Evolutionary conservation across 163 green algal species (phyloP).

Genomic region (Scenedesmus sp.): DNA sequence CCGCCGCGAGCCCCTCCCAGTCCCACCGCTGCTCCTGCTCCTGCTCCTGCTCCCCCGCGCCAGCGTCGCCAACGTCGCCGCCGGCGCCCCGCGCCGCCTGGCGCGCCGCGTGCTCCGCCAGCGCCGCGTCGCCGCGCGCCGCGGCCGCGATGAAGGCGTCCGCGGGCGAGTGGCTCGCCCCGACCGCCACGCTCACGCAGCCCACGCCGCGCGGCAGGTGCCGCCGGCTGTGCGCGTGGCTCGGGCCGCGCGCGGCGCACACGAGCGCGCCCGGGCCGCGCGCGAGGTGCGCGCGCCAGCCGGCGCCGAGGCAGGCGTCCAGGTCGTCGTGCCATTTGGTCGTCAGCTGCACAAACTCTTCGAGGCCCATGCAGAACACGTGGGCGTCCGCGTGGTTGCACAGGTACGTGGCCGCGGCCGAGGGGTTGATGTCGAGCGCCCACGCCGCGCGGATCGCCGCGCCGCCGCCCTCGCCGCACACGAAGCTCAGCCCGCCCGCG

Average conservation of each 20-base stretch:
- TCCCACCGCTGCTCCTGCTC: neutral
- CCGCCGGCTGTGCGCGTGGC: neutral
- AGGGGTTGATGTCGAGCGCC: slow-evolving; percentile 39
- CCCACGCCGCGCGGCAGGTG: neutral
- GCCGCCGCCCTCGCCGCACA: neutral
- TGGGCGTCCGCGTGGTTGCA: slow-evolving; percentile 27
- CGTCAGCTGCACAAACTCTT: slow-evolving; percentile 31
- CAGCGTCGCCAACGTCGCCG: no score
- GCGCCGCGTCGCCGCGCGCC: neutral
- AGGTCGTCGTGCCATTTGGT: slow-evolving; percentile 6
- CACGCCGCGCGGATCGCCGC: neutral
- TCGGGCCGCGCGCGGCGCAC: neutral
- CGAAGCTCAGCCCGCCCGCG: slow-evolving; percentile 25
- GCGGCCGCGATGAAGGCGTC: slow-evolving; percentile 2
- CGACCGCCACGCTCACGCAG: neutral
- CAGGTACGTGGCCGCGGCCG: slow-evolving; percentile 20
- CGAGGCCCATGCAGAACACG: slow-evolving; percentile 32
- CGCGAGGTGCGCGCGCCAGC: neutral
- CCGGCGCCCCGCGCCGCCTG: no score
- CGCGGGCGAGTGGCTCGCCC: neutral
- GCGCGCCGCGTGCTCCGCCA: no score
- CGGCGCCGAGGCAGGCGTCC: neutral
- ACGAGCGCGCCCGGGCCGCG: neutral
- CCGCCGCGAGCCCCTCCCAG: neutral
- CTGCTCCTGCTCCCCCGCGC: no score